Conservation (phyloP, 176 grass and related monocot species). For the Avena sativa region DNA sequence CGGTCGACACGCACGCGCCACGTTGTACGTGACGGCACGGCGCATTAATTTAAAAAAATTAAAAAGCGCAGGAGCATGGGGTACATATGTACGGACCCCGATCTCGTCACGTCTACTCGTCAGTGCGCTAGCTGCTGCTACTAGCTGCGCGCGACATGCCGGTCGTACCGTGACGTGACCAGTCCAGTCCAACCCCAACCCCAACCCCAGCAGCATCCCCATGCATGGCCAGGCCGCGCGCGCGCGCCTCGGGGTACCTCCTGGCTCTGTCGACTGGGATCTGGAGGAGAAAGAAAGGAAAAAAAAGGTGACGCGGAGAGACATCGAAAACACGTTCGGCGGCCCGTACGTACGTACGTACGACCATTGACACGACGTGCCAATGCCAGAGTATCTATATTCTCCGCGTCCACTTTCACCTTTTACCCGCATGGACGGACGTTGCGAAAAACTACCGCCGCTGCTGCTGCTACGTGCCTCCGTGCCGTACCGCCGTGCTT, state of each 20-base stretch:
- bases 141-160: slow-evolving; percentile 30
- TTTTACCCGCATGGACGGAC: slow-evolving; percentile 14
- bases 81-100: slow-evolving; percentile 33
- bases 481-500: no score
- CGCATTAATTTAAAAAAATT: neutral
- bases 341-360: slow-evolving; percentile 10
- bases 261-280: neutral
- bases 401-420: slow-evolving; percentile 26
- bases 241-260: neutral
- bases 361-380: slow-evolving; percentile 37
- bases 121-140: neutral
- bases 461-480: no score
- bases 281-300: neutral
- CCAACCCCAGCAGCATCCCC: neutral
- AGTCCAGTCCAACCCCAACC: neutral
- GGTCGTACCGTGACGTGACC: slow-evolving; percentile 61
- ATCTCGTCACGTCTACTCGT: slow-evolving; percentile 46
- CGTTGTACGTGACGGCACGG: neutral
- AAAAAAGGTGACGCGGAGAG: neutral
- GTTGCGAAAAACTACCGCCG: neutral
- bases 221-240: neutral
- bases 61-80: neutral
- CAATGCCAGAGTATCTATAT: slow-evolving; percentile 27
- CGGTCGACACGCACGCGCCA: neutral
- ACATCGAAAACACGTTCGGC: slow-evolving; percentile 31